Percentiles rank a stretch among this genome's conserved stretches.
Conservation (phyloP, 352 stramenopile species). For the Pythium plurisporium region DNA sequence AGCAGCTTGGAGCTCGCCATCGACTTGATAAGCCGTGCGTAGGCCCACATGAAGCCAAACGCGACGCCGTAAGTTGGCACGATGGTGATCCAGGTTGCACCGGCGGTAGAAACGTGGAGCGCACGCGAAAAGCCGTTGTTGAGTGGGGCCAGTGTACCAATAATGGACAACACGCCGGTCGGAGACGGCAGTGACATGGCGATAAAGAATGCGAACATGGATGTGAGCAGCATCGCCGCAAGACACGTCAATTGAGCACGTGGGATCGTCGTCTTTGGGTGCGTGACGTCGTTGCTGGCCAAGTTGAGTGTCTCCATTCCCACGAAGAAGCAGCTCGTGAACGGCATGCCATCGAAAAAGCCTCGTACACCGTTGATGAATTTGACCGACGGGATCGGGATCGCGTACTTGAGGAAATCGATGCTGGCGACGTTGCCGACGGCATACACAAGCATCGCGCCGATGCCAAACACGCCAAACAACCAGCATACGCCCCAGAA, state of each 20-base stretch:
- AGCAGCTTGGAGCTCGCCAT: constrained; percentile 28
- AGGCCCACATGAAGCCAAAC: constrained; percentile 35
- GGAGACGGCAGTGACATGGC: constrained; percentile 22
- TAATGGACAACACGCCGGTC: constrained; percentile 17
- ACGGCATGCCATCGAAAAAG: constrained; percentile 23
- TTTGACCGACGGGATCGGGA: constrained; percentile 5
- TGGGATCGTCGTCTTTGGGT: constrained; percentile 17
- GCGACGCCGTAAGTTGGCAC: constrained; percentile 28
- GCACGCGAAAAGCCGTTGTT: constrained; percentile 28
- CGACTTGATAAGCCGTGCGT: constrained; percentile 21
- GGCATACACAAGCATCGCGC: constrained; percentile 20
- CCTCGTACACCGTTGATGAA: constrained; percentile 20
- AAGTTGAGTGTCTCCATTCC: constrained; percentile 27
- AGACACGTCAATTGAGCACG: constrained; percentile 25
- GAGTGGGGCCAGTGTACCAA: constrained; percentile 23
- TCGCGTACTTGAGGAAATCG: constrained; percentile 16
- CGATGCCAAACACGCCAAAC: constrained; percentile 12
- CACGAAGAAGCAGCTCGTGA: constrained; percentile 29
- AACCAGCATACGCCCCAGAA: constrained; percentile 28
- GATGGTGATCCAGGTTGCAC: constrained; percentile 27
- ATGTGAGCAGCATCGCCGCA: constrained; percentile 12
- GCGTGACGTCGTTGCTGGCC: constrained; percentile 20
- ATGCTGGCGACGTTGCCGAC: constrained; percentile 22
- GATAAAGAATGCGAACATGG: constrained; percentile 22
- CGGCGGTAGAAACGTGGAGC: constrained; percentile 15